Conservation (phyloP, 805 yeast genomes). For the Clavispora carvajalis region DNA sequence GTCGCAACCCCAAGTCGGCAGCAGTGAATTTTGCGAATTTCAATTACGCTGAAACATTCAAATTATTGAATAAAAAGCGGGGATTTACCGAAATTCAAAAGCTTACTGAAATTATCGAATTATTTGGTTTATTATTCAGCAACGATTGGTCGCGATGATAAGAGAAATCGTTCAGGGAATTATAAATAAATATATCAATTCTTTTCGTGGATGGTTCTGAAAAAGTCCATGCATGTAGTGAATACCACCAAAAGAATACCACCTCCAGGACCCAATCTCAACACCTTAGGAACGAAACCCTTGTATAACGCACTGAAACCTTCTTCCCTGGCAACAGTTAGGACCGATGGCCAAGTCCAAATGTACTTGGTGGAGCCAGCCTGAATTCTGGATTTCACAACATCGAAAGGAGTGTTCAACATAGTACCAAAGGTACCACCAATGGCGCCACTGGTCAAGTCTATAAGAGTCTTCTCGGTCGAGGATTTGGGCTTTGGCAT, state of each 20-base stretch:
- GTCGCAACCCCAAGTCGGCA: constrained; percentile 4
- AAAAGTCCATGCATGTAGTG: constrained; percentile 91
- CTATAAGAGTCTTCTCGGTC: constrained; percentile 75
- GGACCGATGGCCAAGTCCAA: constrained; percentile 84
- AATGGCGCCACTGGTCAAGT: constrained; percentile 84
- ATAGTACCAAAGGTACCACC: constrained; percentile 98
- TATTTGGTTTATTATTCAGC: constrained; percentile 5
- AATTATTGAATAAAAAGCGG: constrained; percentile 6
- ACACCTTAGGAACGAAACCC: constrained; percentile 95
- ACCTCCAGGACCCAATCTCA: constrained; percentile 99
- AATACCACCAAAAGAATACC: constrained; percentile 97
- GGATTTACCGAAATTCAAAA: constrained; percentile 5
- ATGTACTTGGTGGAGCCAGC: constrained; percentile 83
- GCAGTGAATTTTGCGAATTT: constrained; percentile 4
- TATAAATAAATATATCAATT: constrained; percentile 2
- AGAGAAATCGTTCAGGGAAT: background rate
- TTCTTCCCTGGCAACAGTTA: constrained; percentile 78
- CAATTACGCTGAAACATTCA: constrained; percentile 20
- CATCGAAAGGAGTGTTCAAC: constrained; percentile 94
- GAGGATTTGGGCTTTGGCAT: constrained; percentile 73
- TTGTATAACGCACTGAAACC: constrained; percentile 88
- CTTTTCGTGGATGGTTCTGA: constrained; percentile 49
- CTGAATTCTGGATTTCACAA: constrained; percentile 94
- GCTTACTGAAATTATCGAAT: constrained; percentile 7
- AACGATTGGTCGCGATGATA: constrained; percentile 6